Conservation (phyloP, 257 asterid species). For the Lycium barbarum region DNA sequence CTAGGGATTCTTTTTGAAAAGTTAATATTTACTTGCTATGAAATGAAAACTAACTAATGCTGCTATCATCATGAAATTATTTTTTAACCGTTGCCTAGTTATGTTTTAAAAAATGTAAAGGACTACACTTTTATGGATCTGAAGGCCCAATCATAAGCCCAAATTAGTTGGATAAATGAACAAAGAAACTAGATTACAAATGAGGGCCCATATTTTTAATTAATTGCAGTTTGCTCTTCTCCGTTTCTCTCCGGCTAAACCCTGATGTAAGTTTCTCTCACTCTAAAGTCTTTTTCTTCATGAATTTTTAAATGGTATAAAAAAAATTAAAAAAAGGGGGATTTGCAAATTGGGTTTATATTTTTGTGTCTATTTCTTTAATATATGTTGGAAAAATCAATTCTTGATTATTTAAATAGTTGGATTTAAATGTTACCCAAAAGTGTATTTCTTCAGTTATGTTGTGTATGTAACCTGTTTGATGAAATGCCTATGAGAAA, state of each 20-base stretch:
- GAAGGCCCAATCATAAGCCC: neutral
- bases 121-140: neutral
- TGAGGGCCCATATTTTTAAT: neutral
- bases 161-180: neutral
- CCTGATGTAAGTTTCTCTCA: constrained; percentile 1
- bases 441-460: neutral
- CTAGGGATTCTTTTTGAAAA: too few species aligned
- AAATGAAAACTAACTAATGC: too few species aligned
- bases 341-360: neutral
- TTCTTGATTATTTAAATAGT: neutral
- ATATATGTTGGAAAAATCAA: neutral
- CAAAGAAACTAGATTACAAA: neutral
- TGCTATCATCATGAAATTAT: too few species aligned
- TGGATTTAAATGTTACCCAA: neutral
- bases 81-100: too few species aligned
- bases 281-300: neutral
- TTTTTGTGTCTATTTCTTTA: neutral
- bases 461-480: neutral
- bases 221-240: neutral
- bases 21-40: too few species aligned
- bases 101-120: too few species aligned
- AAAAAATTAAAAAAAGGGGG: neutral
- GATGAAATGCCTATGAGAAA: neutral
- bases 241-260: neutral
- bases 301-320: neutral